Conservation (phyloP, 257 asterid species). For the Solanum gracilifrons region DNA sequence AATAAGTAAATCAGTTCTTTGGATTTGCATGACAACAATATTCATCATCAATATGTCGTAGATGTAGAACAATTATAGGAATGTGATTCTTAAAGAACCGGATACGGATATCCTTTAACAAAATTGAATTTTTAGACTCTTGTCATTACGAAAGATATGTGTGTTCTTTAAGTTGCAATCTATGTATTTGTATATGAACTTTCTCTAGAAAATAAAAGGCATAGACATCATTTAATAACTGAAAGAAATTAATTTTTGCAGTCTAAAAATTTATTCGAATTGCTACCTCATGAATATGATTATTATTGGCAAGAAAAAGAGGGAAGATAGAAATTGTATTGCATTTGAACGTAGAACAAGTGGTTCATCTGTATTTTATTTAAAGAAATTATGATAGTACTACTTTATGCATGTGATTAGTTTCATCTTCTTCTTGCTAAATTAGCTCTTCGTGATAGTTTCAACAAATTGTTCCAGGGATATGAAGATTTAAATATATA, state of each 20-base stretch:
- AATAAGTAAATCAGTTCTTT: neutral
- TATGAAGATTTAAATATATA: too few species aligned
- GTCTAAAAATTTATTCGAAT: too few species aligned
- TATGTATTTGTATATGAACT: neutral
- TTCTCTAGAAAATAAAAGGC: neutral
- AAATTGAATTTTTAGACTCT: neutral
- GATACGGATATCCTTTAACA: neutral
- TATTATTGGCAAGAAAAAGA: too few species aligned
- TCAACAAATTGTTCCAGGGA: neutral
- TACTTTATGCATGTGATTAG: too few species aligned
- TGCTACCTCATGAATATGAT: too few species aligned
- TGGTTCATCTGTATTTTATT: neutral
- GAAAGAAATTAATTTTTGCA: too few species aligned
- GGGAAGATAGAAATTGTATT: too few species aligned
- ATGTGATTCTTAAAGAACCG: neutral
- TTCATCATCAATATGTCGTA: neutral
- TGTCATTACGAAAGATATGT: neutral
- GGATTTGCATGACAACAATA: neutral
- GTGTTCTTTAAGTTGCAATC: neutral
- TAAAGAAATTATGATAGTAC: too few species aligned
- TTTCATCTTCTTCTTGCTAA: neutral
- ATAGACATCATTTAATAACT: too few species aligned
- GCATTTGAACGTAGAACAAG: neutral
- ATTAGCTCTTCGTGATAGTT: neutral
- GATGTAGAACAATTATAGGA: neutral